Conservation (phyloP, 176 grass and related monocot species). For the Coix lacrymajobi region DNA sequence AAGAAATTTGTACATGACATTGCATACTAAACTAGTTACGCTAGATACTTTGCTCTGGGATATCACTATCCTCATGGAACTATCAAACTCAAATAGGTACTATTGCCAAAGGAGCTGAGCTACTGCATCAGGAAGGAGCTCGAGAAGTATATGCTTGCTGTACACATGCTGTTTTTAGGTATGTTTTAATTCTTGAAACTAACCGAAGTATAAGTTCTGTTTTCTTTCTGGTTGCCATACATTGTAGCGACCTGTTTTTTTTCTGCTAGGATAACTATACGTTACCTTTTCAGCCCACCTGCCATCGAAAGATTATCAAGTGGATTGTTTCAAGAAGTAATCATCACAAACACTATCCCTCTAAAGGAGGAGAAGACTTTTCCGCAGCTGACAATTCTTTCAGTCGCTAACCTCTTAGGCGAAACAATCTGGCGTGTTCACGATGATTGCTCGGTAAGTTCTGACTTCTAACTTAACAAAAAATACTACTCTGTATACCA, state of each 20-base stretch:
- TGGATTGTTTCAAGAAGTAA: slow-evolving; percentile 97
- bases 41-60: neutral
- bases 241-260: neutral
- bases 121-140: slow-evolving; percentile 96
- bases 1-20: slow-evolving; percentile 4
- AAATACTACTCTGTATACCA: neutral
- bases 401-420: slow-evolving; percentile 96
- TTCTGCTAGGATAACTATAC: slow-evolving; percentile 4
- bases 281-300: slow-evolving; percentile 61
- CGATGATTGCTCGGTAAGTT: slow-evolving; percentile 90
- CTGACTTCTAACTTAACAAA: neutral
- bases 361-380: slow-evolving; percentile 74
- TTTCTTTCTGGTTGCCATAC: neutral
- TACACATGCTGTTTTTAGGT: slow-evolving; percentile 99
- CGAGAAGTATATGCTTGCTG: slow-evolving; percentile 98
- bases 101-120: slow-evolving; percentile 89
- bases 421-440: slow-evolving; percentile 96
- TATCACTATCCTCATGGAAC: slow-evolving; percentile 26
- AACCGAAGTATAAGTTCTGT: slow-evolving; percentile 1
- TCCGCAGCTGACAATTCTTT: slow-evolving; percentile 86
- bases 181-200: slow-evolving; percentile 10
- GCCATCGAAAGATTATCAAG: slow-evolving; percentile 94
- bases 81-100: slow-evolving; percentile 55
- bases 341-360: slow-evolving; percentile 93
- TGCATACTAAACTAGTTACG: neutral